Evolutionary conservation across 805 yeast species (phyloP), one percentile per base, ranked within the genome.

Genomic region (Spathaspora arborariae): DNA sequence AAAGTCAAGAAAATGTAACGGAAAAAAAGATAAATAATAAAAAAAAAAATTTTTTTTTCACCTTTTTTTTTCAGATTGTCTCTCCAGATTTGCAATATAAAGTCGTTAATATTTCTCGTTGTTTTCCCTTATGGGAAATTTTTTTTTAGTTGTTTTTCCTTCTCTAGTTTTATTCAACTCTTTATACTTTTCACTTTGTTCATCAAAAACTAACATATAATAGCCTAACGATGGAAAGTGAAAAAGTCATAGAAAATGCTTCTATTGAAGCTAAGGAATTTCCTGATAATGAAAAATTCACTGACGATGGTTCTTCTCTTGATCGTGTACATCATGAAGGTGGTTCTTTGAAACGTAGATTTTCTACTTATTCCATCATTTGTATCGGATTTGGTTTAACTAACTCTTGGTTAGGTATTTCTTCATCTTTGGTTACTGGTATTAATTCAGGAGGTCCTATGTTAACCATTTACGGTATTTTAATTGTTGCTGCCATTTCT

Each of bases 381-480:
- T 70, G 69, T 11, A 63, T 70, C 49, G 74, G 75, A 8, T 70
- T 70, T 54, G 71, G 71, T 13, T 58, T 70, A 47, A 70, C 75
- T 42, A 69, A 70, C 62, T 66, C 72, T 20, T 70, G 75, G 75
- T 63, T 67, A 39, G 75, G 76, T 13, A 67, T 70, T 42, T 62
- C 68, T 13, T 68, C 74, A 4, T 63, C 72, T 26, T 61, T 70
- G 47, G 57, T 67, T 52, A 68, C 74, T 16, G 74, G 74, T 27
- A 70, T 70, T 47, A 61, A 60, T 47, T 67, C 74, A 15, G 74
- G 75, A 8, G 75, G 75, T 21, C 74, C 75, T 7, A 49, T 68
- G 48, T 51, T 69, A 56, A 68, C 70, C 50, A 61, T 70, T 15
- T 70, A 68, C 50, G 75, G 75, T 15, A 68, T 70, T 50, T 58